Evolutionary conservation across 352 stramenopile species (phyloP), one percentile per base, ranked within the genome.

Genomic region (Pythium dissotocum): DNA sequence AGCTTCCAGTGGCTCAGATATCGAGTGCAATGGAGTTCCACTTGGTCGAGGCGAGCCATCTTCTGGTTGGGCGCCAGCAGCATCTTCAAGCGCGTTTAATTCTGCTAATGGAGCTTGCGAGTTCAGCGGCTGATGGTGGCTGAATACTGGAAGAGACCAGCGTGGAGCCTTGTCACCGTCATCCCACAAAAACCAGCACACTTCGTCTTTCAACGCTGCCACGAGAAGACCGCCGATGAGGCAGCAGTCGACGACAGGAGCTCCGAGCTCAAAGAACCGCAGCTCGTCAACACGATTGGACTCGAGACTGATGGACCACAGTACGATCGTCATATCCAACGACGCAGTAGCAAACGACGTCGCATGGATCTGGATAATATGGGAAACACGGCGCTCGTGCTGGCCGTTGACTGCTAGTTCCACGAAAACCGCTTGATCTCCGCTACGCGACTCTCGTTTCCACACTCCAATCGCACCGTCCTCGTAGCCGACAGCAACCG

Each of bases 291-390:
- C 76, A 16, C 36, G 38, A 28, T 51, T 58, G 38, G 51, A 56
- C 1, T 70, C 61, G 0, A 42, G 63, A 2, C 30, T 16, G 21
- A 88, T 78, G 9, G 58, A 14, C 84, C 84, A 92, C 0, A 89
- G 49, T 54, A 92, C 81, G 4, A 86, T 65, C 6, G 77, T 90
- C 82, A 88, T 89, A 40, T 92, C 84, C 8, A 89, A 58, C 0
- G 83, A 92, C 7, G 75, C 77, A 6, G 70, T 81, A 6, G 88
- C 9, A 48, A 92, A 87, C 13, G 73, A 57, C 4, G 40, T 1
- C 7, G 59, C 68, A 4, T 63, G 52, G 16, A 73, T 32, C n/a
- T 64, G 16, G 32, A 49, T 69, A 18, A 91, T 76, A 1, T 61
- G 70, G 1, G 81, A 73, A 1, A 91, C 71, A 2, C 76, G 66